These are phyloP conservation scores for Colletotrichum tropicale DNA, from an alignment of 2,329 filamentous ascomycete species.

Conservation along the genomic window DNA sequence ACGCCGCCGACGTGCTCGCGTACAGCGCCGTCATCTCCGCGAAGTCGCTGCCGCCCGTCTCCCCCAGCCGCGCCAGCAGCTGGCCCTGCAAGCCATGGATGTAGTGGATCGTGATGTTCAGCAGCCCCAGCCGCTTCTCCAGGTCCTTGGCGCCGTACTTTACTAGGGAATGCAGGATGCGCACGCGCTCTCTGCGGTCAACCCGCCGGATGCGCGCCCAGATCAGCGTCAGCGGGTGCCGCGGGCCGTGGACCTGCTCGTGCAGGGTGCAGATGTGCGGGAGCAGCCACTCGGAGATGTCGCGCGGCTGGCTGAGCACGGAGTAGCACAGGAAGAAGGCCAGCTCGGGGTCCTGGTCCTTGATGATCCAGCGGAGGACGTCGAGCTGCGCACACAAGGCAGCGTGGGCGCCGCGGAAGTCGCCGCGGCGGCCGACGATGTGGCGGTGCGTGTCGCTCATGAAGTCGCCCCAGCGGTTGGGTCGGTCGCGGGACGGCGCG, in stretches of 20 bases:
- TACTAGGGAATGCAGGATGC: not conserved
- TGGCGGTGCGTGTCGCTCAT: not conserved
- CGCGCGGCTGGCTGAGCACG: not conserved
- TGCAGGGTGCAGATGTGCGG: not conserved
- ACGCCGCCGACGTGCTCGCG: not conserved
- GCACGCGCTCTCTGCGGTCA: not conserved
- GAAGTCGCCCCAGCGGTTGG: not conserved
- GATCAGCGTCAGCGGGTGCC: not conserved
- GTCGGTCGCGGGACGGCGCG: not conserved
- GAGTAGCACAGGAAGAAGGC: not conserved
- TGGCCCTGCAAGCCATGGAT: not conserved
- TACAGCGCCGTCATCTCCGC: not conserved
- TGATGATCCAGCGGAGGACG: not conserved
- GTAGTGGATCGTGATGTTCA: not conserved
- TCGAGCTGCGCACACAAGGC: not conserved
- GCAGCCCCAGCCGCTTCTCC: not conserved
- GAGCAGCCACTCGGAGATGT: not conserved
- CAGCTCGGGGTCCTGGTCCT: not conserved
- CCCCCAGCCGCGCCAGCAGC: not conserved
- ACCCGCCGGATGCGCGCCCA: not conserved
- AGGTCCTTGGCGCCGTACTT: not conserved
- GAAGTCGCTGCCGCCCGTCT: not conserved
- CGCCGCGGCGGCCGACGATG: not conserved
- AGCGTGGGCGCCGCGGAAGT: not conserved
- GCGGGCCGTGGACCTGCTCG: not conserved